Conservation (phyloP, 228 moss, liverwort and hornwort species). For the Sphagnum magellanicum region DNA sequence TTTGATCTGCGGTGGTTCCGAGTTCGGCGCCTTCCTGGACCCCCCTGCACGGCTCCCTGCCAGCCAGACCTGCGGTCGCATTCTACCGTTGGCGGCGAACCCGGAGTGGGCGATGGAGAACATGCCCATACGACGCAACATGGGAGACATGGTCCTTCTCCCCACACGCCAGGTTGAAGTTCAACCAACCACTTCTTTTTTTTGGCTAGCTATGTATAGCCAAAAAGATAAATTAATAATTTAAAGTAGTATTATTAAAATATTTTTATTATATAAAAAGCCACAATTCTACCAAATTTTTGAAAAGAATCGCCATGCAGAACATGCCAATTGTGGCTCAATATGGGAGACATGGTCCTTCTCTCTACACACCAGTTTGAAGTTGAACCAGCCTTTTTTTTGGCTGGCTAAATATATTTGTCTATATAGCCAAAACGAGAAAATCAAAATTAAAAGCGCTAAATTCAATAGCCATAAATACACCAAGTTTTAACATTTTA, state of each 20-base stretch:
- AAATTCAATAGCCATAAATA: too few species aligned
- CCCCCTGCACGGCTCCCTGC: slow-evolving; percentile 8
- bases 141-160: slow-evolving; percentile 55
- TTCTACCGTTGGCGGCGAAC: slow-evolving; percentile 1
- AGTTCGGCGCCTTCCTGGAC: slow-evolving; percentile 15
- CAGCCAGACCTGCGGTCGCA: slow-evolving; percentile 34
- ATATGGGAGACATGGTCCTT: slow-evolving; percentile 57
- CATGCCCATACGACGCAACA: slow-evolving; percentile 36
- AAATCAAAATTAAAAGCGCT: too few species aligned
- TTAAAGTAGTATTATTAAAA: too few species aligned
- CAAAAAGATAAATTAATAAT: too few species aligned
- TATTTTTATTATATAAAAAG: too few species aligned
- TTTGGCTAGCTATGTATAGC: too few species aligned
- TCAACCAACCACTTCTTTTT: too few species aligned
- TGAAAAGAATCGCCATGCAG: slow-evolving; percentile 13
- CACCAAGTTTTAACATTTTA: too few species aligned
- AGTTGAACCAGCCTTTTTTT: too few species aligned
- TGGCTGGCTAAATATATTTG: too few species aligned
- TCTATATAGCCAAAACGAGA: too few species aligned
- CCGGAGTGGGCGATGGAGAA: slow-evolving; percentile 32
- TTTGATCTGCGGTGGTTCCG: slow-evolving; percentile 40
- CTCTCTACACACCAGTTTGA: slow-evolving; percentile 3
- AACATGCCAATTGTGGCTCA: slow-evolving; percentile 30
- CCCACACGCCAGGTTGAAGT: slow-evolving; percentile 4
- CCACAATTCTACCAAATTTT: too few species aligned